Evolutionary conservation across 345 rosid species (phyloP).

Genomic region (Syzygium jambos): DNA sequence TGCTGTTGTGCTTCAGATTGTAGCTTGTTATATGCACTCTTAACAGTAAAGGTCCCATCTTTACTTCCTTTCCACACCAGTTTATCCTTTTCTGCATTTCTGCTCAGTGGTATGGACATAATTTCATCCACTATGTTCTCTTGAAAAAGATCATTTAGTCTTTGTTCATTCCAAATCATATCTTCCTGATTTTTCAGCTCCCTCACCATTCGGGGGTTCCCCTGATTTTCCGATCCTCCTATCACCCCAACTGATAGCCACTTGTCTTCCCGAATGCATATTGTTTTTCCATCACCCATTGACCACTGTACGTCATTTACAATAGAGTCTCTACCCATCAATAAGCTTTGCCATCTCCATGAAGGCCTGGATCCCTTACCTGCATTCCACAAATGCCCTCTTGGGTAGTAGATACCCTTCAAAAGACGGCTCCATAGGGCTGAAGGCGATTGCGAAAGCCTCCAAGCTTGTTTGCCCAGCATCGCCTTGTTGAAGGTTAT

Average conservation of each 20-base stretch:
- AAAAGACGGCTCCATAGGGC: not conserved
- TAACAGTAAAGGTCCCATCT: not conserved
- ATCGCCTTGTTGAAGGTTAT: not conserved
- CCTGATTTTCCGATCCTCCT: not conserved
- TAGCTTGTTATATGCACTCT: not conserved
- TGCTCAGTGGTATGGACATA: not conserved
- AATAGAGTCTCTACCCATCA: not conserved
- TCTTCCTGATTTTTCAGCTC: not conserved
- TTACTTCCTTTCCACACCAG: not conserved
- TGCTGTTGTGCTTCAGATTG: not conserved
- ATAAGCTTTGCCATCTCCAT: not conserved
- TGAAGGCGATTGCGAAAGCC: not conserved
- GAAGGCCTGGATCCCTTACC: not conserved
- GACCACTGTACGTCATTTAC: not conserved
- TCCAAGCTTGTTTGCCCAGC: not conserved
- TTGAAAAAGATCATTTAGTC: not conserved
- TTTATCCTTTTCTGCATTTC: not conserved
- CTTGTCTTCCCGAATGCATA: not conserved
- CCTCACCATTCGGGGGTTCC: not conserved
- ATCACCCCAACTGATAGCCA: not conserved
- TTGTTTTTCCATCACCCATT: not conserved
- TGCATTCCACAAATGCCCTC: not conserved
- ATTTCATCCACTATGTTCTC: not conserved
- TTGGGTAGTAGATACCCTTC: not conserved
- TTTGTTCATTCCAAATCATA: not conserved